A percentile compares a stretch with the other conserved stretches of the same genome.
These are phyloP conservation scores for Chaetothyriales sp. DNA, from an alignment of 2,329 filamentous ascomycete species.

Conservation along the genomic window DNA sequence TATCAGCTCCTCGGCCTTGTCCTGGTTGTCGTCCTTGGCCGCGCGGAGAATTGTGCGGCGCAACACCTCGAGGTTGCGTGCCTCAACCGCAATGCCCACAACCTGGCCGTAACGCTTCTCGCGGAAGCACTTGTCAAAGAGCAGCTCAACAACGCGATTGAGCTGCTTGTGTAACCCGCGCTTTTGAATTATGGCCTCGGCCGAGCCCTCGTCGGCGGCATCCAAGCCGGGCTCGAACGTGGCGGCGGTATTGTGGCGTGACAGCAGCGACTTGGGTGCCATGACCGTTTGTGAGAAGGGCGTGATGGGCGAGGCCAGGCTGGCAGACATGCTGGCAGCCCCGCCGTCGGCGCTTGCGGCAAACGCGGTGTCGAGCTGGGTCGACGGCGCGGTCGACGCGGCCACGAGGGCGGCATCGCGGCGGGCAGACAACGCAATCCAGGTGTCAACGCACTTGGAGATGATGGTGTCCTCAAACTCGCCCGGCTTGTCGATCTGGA, in stretches of 20 bases:
- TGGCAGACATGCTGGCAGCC: constrained; percentile 47
- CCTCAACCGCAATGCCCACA: constrained; percentile 89
- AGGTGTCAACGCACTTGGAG: constrained; percentile 94
- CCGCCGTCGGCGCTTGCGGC: constrained; percentile 47
- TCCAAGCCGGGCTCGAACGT: constrained; percentile 42
- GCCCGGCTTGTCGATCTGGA: constrained; percentile 76
- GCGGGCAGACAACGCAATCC: constrained; percentile 64
- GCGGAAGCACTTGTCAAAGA: constrained; percentile 80
- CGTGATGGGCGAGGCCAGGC: constrained; percentile 71
- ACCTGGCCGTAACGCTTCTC: constrained; percentile 87
- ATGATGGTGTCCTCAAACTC: constrained; percentile 99
- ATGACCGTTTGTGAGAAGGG: constrained; percentile 89
- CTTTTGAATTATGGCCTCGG: constrained; percentile 50
- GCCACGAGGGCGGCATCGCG: constrained; percentile 38
- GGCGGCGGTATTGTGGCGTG: constrained; percentile 52
- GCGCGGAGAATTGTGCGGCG: constrained; percentile 74
- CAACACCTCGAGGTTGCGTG: constrained; percentile 77
- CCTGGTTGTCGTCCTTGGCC: constrained; percentile 68
- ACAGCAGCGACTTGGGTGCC: constrained; percentile 89
- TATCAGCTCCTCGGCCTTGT: constrained; percentile 68
- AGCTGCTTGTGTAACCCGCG: constrained; percentile 63
- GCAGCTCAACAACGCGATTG: constrained; percentile 66
- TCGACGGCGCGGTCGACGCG: constrained; percentile 33
- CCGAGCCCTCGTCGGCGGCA: constrained; percentile 35
- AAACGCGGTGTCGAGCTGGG: constrained; percentile 67